Conservation (phyloP, 768 basidiomycete species). For the Sistotremastrum niveocremeum region DNA sequence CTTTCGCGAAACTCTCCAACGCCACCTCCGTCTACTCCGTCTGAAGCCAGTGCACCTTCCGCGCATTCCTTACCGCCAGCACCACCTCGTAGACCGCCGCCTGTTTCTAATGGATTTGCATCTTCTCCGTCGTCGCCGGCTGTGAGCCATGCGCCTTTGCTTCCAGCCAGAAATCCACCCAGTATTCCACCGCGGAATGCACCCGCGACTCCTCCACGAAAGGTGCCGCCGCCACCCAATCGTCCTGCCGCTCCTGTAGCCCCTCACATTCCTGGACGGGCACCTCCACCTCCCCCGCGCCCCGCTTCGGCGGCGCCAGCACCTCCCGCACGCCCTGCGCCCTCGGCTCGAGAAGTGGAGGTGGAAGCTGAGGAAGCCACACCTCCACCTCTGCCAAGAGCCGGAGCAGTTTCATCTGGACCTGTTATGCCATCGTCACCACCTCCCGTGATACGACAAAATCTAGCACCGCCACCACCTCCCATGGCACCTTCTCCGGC, state of each 20-base stretch:
- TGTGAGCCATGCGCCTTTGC: slow-evolving; percentile 12
- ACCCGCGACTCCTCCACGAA: slow-evolving; percentile 18
- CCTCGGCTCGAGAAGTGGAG: background rate
- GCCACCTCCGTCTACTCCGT: slow-evolving; percentile 4
- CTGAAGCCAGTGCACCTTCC: slow-evolving; percentile 14
- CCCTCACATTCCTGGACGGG: slow-evolving; percentile 25
- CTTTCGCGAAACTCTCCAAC: slow-evolving; percentile 9
- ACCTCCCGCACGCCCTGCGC: slow-evolving; percentile 10
- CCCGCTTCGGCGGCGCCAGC: slow-evolving; percentile 16
- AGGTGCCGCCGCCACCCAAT: slow-evolving; percentile 23
- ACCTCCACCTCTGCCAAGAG: slow-evolving; percentile 30
- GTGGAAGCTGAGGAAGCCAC: slow-evolving; percentile 10
- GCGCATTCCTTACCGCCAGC: slow-evolving; percentile 15
- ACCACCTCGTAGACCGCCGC: slow-evolving; percentile 19
- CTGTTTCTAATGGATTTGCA: slow-evolving; percentile 11
- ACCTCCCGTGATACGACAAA: slow-evolving; percentile 9
- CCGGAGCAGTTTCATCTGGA: slow-evolving; percentile 10
- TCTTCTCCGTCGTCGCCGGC: slow-evolving; percentile 6
- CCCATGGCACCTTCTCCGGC: slow-evolving; percentile 5
- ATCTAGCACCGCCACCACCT: slow-evolving; percentile 19
- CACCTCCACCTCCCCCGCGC: slow-evolving; percentile 15
- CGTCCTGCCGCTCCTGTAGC: slow-evolving; percentile 23
- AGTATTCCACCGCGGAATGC: slow-evolving; percentile 3
- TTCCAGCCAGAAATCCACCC: slow-evolving; percentile 14
- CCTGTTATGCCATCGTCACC: slow-evolving; percentile 9